phyloP scores from a whole-genome alignment of 192 early-diverging fungal species.

The Coemansia umbellata region DNA sequence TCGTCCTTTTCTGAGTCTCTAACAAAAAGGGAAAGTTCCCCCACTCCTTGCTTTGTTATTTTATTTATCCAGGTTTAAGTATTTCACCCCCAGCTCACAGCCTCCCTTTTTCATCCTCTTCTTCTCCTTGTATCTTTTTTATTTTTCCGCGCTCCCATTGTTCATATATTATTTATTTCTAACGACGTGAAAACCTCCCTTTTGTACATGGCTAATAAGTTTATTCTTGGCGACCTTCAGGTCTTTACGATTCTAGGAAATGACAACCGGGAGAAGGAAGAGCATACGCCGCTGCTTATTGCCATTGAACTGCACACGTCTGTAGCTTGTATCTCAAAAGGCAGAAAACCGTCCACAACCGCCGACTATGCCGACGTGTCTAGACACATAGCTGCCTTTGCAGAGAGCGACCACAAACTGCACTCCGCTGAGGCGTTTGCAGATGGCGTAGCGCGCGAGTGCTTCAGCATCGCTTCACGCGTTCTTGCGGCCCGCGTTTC shows the following conservation, averaged over 20 bases:
- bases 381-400: conserved; percentile 70
- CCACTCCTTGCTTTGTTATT: not conserved
- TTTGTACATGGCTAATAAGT: conserved; percentile 54
- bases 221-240: conserved; percentile 69
- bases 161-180: not conserved
- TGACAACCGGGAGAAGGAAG: conserved; percentile 88
- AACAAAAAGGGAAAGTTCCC: no score
- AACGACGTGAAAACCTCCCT: no score
- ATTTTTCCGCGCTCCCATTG: not conserved
- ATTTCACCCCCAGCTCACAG: no score
- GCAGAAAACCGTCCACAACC: conserved; percentile 73
- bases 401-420: conserved; percentile 62
- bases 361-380: conserved; percentile 83
- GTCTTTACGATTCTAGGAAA: conserved; percentile 83
- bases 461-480: conserved; percentile 55
- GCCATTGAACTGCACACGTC: conserved; percentile 69
- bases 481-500: conserved; percentile 64
- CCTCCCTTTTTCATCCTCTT: not conserved
- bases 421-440: conserved; percentile 69
- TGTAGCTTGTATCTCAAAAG: conserved; percentile 67
- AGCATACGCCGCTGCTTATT: conserved; percentile 82
- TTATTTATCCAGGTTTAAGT: conserved; percentile 3
- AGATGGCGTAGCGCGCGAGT: conserved; percentile 59
- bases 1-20: not conserved
- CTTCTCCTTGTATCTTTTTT: not conserved